Evolutionary conservation across 345 rosid species (phyloP).

Genomic region (Brassica cretica): DNA sequence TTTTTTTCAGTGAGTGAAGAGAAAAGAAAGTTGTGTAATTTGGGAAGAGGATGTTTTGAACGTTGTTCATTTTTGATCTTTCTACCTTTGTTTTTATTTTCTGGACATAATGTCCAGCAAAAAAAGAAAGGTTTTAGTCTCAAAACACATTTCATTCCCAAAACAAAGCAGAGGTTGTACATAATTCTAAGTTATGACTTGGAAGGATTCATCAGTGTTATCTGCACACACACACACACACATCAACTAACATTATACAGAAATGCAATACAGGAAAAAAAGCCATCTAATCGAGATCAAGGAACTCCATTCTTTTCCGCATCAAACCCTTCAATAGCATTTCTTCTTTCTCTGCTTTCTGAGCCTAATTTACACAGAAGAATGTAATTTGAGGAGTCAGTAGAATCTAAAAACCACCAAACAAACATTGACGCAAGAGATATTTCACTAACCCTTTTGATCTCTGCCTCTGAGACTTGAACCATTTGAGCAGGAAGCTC

Average conservation of each 20-base stretch:
- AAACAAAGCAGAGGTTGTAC: background rate
- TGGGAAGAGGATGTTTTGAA: background rate
- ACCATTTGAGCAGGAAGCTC: slow-evolving; percentile 71
- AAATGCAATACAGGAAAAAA: background rate
- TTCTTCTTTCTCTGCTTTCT: slow-evolving; percentile 65
- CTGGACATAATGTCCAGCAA: background rate
- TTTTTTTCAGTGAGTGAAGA: background rate
- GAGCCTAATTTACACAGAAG: slow-evolving; percentile 48
- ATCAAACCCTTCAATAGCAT: slow-evolving; percentile 57
- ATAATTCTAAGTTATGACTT: background rate
- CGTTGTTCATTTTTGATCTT: background rate
- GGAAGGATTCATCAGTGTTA: slow-evolving; percentile 13
- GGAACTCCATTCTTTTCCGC: slow-evolving; percentile 71
- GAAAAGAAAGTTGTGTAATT: background rate
- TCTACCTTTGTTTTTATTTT: background rate
- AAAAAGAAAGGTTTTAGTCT: background rate
- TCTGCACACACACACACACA: slow-evolving; percentile 10
- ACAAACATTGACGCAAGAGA: background rate
- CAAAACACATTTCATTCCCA: slow-evolving; percentile 4
- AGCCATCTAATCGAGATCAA: slow-evolving; percentile 51
- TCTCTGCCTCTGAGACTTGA: slow-evolving; percentile 54
- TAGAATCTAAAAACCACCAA: slow-evolving; percentile 36
- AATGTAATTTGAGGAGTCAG: slow-evolving; percentile 1
- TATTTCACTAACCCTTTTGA: slow-evolving; percentile 47
- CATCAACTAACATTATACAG: background rate